Conservation (phyloP, 202 grass and related monocot genomes). For the Cymbopogon flexuosus region DNA sequence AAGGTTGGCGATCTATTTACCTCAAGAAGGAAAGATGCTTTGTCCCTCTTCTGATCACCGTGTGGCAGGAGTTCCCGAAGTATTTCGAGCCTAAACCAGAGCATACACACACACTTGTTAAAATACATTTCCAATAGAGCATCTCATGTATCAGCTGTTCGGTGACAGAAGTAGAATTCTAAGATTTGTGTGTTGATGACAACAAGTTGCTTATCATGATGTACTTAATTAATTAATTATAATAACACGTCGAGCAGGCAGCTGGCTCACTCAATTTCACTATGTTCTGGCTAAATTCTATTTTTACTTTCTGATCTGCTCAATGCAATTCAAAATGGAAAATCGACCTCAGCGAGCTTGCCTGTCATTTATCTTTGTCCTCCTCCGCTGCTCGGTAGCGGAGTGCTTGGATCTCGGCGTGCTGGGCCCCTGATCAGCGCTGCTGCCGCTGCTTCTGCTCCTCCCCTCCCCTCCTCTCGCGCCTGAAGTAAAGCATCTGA, state of each 20-base stretch:
- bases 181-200: neutral
- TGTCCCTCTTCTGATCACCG: conserved; percentile 88
- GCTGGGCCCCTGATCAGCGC: conserved; percentile 63
- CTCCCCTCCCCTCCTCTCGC: conserved; percentile 58
- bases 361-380: conserved; percentile 99
- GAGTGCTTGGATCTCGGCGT: conserved; percentile 93
- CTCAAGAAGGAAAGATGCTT: conserved; percentile 98
- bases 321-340: neutral
- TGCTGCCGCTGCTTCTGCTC: conserved; percentile 68
- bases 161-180: neutral
- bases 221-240: no score
- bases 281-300: neutral
- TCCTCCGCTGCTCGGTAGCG: conserved; percentile 76
- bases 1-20: conserved; percentile 35
- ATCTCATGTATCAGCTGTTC: neutral
- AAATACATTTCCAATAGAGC: neutral
- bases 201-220: neutral
- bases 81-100: conserved; percentile 67
- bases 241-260: neutral
- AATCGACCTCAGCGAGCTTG: conserved; percentile 30
- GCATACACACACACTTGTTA: neutral
- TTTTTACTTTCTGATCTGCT: neutral
- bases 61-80: conserved; percentile 84
- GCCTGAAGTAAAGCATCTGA: conserved; percentile 31
- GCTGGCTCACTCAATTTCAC: neutral